phyloP scores from a whole-genome alignment of 768 basidiomycete species.

The Kwoniella heveanensis region DNA sequence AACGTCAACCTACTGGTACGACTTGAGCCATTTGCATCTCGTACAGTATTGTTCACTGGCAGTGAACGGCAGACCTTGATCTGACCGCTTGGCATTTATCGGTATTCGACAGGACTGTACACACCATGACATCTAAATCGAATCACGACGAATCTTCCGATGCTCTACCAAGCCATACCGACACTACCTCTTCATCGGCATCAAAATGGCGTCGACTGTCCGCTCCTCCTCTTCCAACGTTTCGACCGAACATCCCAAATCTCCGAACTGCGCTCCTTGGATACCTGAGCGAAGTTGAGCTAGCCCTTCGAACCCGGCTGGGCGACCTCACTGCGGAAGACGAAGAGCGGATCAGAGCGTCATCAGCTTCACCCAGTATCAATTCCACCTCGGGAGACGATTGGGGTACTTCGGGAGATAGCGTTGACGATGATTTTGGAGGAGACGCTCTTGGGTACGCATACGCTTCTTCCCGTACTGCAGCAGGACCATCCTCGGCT shows the following conservation, averaged over 20 bases:
- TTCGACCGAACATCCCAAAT: constrained; percentile 31
- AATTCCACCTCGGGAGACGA: constrained; percentile 12
- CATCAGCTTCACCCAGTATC: constrained; percentile 14
- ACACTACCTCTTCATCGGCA: too few relatives aligned
- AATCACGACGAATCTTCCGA: too few relatives aligned
- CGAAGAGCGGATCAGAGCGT: constrained; percentile 15
- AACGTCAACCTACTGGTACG: too few relatives aligned
- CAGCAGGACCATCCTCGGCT: neutral
- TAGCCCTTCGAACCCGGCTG: constrained; percentile 36
- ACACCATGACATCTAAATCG: too few relatives aligned
- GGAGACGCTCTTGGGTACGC: constrained; percentile 8
- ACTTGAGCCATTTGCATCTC: too few relatives aligned
- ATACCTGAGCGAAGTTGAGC: constrained; percentile 52
- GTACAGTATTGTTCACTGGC: too few relatives aligned
- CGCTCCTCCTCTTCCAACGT: constrained; percentile 31
- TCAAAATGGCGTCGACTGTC: constrained; percentile 34
- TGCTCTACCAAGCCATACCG: too few relatives aligned
- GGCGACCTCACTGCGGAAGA: constrained; percentile 9
- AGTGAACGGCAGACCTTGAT: too few relatives aligned
- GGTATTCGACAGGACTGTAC: too few relatives aligned
- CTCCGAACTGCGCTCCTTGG: constrained; percentile 51
- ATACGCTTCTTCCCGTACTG: constrained; percentile 13
- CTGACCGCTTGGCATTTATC: too few relatives aligned
- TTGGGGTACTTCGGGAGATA: constrained; percentile 1
- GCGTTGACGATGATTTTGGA: constrained; percentile 11